Conservation (phyloP, 2,329 filamentous ascomycete species). For the Sporothrix luriei region DNA sequence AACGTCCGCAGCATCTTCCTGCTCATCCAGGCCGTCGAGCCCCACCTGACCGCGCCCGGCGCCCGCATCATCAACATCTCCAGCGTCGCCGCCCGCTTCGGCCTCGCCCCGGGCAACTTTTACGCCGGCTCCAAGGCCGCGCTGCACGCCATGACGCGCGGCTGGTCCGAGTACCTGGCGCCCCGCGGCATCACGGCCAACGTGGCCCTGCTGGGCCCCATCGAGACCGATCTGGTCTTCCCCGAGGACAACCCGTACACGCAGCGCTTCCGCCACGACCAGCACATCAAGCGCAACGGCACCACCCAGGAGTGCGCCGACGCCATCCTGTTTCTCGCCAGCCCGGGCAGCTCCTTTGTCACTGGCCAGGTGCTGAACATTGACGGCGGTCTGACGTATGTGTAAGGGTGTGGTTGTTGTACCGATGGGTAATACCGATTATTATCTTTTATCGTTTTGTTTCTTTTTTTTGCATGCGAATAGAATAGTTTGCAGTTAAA, state of each 20-base stretch:
- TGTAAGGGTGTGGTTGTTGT: not conserved
- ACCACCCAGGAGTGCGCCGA: slow-evolving; percentile 36
- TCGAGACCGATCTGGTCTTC: slow-evolving; percentile 35
- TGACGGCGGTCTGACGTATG: slow-evolving; percentile 35
- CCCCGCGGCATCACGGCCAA: slow-evolving; percentile 35
- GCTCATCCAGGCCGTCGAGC: slow-evolving; percentile 35
- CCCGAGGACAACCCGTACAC: slow-evolving; percentile 35
- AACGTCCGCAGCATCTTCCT: slow-evolving; percentile 36
- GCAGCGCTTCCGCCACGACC: slow-evolving; percentile 33
- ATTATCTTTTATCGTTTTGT: not conserved
- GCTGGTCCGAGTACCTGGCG: slow-evolving; percentile 36
- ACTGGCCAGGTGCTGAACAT: slow-evolving; percentile 37
- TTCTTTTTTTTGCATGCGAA: too few relatives aligned
- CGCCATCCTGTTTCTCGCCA: slow-evolving; percentile 36
- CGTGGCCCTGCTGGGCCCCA: slow-evolving; percentile 34
- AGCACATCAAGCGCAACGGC: slow-evolving; percentile 38
- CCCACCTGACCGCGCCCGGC: slow-evolving; percentile 30
- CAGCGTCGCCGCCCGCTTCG: slow-evolving; percentile 31
- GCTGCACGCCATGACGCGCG: slow-evolving; percentile 34
- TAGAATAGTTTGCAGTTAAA: too few relatives aligned
- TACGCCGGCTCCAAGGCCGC: slow-evolving; percentile 36
- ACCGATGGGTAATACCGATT: not conserved
- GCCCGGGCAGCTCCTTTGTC: slow-evolving; percentile 36
- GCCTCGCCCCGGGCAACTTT: slow-evolving; percentile 26
- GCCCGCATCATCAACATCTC: slow-evolving; percentile 36